phyloP scores from a whole-genome alignment of 2,329 filamentous ascomycete genomes.

The Pseudocercospora musae region DNA sequence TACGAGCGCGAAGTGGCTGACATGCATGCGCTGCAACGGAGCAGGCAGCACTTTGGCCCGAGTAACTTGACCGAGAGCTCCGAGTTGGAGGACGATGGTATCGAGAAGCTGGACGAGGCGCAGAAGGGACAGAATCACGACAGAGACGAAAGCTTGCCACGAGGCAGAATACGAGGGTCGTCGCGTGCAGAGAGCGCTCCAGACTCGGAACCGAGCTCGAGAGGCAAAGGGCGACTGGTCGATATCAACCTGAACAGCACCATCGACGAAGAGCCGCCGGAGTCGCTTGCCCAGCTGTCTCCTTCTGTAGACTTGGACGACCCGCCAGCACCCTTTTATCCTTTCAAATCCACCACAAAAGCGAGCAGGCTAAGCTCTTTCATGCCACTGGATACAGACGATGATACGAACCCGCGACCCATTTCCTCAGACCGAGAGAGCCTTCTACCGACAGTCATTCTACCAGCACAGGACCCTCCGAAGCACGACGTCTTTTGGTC shows the following conservation, averaged over 20 bases:
- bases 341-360: slow-evolving; percentile 48
- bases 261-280: slow-evolving; percentile 44
- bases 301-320: slow-evolving; percentile 43
- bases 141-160: slow-evolving; percentile 39
- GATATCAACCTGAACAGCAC: slow-evolving; percentile 79
- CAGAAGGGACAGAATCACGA: slow-evolving; percentile 37
- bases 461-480: slow-evolving; percentile 65
- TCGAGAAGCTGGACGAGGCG: slow-evolving; percentile 40
- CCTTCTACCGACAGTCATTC: slow-evolving; percentile 56
- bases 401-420: slow-evolving; percentile 46
- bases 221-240: slow-evolving; percentile 68
- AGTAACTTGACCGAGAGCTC: slow-evolving; percentile 81
- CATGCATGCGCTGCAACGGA: slow-evolving; percentile 85
- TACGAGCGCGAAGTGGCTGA: slow-evolving; percentile 84
- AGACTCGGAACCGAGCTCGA: slow-evolving; percentile 47
- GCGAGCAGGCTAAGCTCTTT: slow-evolving; percentile 42
- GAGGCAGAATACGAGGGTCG: slow-evolving; percentile 39
- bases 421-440: slow-evolving; percentile 52
- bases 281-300: slow-evolving; percentile 35
- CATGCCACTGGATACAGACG: slow-evolving; percentile 51
- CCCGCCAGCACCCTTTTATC: slow-evolving; percentile 53
- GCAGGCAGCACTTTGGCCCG: slow-evolving; percentile 80
- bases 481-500: slow-evolving; percentile 89
- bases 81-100: slow-evolving; percentile 68
- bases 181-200: slow-evolving; percentile 42